These are phyloP conservation scores for Bidens hawaiensis DNA, from an alignment of 140 eudicot species.

Conservation along the genomic window DNA sequence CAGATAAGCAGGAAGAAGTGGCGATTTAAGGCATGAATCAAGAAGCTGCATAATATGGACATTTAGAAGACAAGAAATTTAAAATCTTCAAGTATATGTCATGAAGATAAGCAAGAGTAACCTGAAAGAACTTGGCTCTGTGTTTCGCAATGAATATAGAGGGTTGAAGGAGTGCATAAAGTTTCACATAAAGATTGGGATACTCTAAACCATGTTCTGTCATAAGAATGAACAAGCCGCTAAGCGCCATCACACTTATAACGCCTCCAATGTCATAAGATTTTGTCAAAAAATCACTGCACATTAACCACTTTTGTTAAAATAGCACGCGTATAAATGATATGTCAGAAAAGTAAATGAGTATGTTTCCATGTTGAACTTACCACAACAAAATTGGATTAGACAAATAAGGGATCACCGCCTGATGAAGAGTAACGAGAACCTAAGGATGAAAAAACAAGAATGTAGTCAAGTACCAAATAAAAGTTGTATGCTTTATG, in stretches of 20 bases:
- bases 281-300: conserved; percentile 94
- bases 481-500: conserved; percentile 5
- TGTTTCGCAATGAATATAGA: conserved; percentile 91
- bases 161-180: conserved; percentile 76
- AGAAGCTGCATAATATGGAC: conserved; percentile 51
- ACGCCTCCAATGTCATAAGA: conserved; percentile 97
- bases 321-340: neutral
- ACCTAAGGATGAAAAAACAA: conserved; percentile 49
- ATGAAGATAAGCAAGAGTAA: conserved; percentile 14
- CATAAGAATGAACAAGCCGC: conserved; percentile 80
- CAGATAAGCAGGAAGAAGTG: conserved; percentile 91
- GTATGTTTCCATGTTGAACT: conserved; percentile 6
- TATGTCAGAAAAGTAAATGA: neutral
- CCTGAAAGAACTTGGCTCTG: conserved; percentile 84
- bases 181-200: conserved; percentile 78
- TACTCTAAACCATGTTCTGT: conserved; percentile 89
- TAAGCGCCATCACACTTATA: conserved; percentile 95
- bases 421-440: conserved; percentile 72
- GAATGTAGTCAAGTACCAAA: neutral
- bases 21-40: conserved; percentile 90
- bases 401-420: conserved; percentile 77
- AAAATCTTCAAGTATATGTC: neutral
- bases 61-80: neutral
- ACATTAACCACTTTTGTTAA: neutral
- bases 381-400: conserved; percentile 77